Base-by-base conservation (phyloP, 2,329 filamentous ascomycete genomes). In the Macrophomina pseudophaseolina region DNA sequence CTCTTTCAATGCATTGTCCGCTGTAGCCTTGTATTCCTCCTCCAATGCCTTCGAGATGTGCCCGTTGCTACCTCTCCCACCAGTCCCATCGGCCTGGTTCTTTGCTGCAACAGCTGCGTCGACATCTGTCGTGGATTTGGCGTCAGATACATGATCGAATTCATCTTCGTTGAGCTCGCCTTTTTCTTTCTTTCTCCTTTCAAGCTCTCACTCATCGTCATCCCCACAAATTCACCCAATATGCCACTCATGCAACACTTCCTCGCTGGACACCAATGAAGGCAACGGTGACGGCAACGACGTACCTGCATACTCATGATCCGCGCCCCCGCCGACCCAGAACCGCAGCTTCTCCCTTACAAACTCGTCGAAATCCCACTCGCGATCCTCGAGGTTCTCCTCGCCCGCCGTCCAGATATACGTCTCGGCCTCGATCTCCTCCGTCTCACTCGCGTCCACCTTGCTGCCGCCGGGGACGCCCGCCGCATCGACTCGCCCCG, bases 351-450 rank as follows among this genome's bases (percentile, higher is more conserved):
- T 97, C 69, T 95, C 89, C 72, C 84, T 83, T 68, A 90, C 87
- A 75, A 97, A 98, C 69, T 91, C 88, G 56, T 90, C 88, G 80
- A 93, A 95, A 76, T 97, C 92, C 94, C 94, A 98, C 77, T 97
- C 93, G 28, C 81, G 79, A 38, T 86, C 82, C 77, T 97, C 92
- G 18, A 98, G 80, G 0, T 79, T 66, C 9, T 80, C 68, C 53
- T 73, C 68, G 52, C 78, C 71, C 16, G 82, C 77, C 69, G 82
- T 76, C 75, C 85, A 86, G 6, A 92, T 84, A 60, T 84, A 84
- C 32, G 71, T 82, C 72, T 79, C 84, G 66, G 75, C 80, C 66
- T 80, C 76, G 1, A 84, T 74, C 56, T 80, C 78, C 68, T 80
- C 77, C 11, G 73, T 72, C 54, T 78, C 53, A 18, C 76, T 74